Evolutionary conservation across 2,329 filamentous ascomycete species (phyloP).

Genomic region (Xylariaceae sp.): DNA sequence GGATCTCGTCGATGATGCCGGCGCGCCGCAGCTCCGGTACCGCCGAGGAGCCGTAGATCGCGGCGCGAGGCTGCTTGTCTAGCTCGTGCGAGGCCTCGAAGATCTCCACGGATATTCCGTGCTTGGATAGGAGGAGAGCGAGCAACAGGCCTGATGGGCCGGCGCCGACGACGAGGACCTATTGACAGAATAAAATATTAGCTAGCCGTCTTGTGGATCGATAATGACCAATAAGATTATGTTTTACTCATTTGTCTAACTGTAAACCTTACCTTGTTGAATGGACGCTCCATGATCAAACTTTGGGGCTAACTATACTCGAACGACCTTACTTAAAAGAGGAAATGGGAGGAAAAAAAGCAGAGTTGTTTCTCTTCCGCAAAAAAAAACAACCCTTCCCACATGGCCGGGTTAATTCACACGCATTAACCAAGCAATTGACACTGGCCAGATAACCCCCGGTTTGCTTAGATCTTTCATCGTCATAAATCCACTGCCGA

Average conservation of each 20-base stretch:
- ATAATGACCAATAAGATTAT: neutral
- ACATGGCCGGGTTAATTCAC: slow-evolving; percentile 19
- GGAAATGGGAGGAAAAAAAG: slow-evolving; percentile 5
- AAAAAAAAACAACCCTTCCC: slow-evolving; percentile 15
- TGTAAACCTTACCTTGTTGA: slow-evolving; percentile 37
- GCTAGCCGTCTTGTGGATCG: neutral
- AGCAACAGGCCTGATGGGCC: slow-evolving; percentile 58
- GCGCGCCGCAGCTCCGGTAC: slow-evolving; percentile 65
- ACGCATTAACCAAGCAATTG: neutral
- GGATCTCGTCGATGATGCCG: slow-evolving; percentile 57
- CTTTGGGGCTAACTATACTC: neutral
- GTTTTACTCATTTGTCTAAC: neutral
- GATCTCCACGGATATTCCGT: slow-evolving; percentile 59
- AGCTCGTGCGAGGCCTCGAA: slow-evolving; percentile 62
- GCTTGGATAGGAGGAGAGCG: slow-evolving; percentile 59
- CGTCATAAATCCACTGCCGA: slow-evolving; percentile 21
- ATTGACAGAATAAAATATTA: slow-evolving; percentile 5
- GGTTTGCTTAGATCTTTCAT: neutral
- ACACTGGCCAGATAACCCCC: neutral
- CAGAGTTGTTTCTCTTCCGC: neutral
- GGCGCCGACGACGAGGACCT: slow-evolving; percentile 57
- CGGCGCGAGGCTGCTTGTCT: slow-evolving; percentile 66
- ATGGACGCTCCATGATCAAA: slow-evolving; percentile 36
- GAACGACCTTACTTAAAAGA: neutral
- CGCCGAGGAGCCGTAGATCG: slow-evolving; percentile 66